Evolutionary conservation across 106 monocot species (phyloP).

Genomic region (Apostasia shenzhenica): DNA sequence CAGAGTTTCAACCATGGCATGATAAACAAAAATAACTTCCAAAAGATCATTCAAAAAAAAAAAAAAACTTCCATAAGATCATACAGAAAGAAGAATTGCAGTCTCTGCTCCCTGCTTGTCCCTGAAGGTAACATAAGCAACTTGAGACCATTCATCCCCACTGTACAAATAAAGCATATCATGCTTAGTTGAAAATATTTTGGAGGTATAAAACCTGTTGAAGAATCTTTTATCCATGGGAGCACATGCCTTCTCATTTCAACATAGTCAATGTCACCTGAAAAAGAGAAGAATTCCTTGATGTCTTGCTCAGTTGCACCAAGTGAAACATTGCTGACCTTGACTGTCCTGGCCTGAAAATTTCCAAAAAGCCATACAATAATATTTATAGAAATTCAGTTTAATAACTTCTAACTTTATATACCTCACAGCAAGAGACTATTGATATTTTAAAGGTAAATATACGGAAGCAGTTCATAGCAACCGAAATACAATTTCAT

Average conservation of each 20-base stretch:
- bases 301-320: constrained; percentile 26
- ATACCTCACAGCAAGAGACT: too few species aligned
- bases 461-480: too few species aligned
- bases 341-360: constrained; percentile 23
- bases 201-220: not conserved
- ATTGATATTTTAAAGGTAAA: too few species aligned
- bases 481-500: too few species aligned
- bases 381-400: too few species aligned
- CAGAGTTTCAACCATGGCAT: too few species aligned
- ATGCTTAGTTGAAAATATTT: not conserved
- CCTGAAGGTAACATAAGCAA: constrained; percentile 38
- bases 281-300: constrained; percentile 29
- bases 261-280: constrained; percentile 27
- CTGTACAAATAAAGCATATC: constrained; percentile 12
- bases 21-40: too few species aligned
- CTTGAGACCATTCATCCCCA: constrained; percentile 39
- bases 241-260: constrained; percentile 19
- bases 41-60: not conserved
- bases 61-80: not conserved
- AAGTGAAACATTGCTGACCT: constrained; percentile 28
- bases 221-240: not conserved
- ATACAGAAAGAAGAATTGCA: constrained; percentile 35
- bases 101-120: constrained; percentile 48
- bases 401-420: too few species aligned
- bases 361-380: not conserved